These are phyloP conservation scores for Saururus chinensis DNA, from an alignment of 164 flowering plant species.

Conservation along the genomic window DNA sequence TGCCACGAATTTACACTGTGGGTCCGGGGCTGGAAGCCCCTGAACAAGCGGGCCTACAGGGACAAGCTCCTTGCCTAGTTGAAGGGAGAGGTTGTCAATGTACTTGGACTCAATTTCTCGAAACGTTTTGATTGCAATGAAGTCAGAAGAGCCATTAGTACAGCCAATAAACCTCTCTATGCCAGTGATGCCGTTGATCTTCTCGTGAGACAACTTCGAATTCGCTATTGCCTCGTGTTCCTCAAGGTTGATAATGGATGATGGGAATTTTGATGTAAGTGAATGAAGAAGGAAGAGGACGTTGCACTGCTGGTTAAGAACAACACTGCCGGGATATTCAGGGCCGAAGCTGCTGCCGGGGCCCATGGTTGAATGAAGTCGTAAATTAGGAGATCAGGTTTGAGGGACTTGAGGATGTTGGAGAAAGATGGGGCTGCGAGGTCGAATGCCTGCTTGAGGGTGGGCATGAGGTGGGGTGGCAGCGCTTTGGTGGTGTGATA, in stretches of 20 bases:
- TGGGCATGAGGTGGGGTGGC: conserved; percentile 26
- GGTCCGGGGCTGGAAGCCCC: not conserved
- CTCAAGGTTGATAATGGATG: conserved; percentile 5
- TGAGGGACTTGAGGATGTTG: conserved; percentile 14
- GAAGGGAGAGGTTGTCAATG: conserved; percentile 15
- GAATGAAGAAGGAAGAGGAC: conserved; percentile 5
- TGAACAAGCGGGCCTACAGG: conserved; percentile 31
- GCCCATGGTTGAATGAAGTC: conserved; percentile 28
- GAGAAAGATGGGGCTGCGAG: conserved; percentile 15
- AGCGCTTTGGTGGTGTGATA: conserved; percentile 19
- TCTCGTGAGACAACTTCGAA: not conserved
- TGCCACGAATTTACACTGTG: conserved; percentile 2
- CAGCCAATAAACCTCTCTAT: conserved; percentile 4
- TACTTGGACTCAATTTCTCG: conserved; percentile 27
- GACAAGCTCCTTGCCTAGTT: conserved; percentile 10
- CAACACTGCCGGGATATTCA: conserved; percentile 12
- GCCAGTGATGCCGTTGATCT: conserved; percentile 1
- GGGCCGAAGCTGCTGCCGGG: conserved; percentile 9
- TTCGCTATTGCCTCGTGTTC: conserved; percentile 2
- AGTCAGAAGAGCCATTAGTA: conserved; percentile 4
- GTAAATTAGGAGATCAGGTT: conserved; percentile 17
- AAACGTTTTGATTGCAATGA: conserved; percentile 19
- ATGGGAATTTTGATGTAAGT: conserved; percentile 11
- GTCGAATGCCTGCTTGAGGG: conserved; percentile 27
- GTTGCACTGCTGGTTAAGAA: conserved; percentile 10